phyloP scores from a whole-genome alignment of 129 eudicot genomes.

The Glebionis coronaria region DNA sequence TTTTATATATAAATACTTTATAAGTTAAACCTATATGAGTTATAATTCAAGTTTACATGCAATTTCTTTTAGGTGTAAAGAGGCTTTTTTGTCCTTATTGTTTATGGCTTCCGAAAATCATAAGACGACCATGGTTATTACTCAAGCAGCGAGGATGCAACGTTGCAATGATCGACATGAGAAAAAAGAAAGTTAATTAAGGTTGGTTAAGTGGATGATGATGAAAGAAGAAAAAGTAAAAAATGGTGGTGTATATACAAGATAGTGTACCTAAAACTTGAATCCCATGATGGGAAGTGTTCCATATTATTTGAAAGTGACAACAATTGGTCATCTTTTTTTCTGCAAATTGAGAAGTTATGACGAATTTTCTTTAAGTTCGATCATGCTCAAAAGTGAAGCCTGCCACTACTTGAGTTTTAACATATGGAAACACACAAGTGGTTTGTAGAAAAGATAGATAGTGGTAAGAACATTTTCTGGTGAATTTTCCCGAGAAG shows the following conservation, averaged over 20 bases:
- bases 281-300: constrained; percentile 29
- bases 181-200: neutral
- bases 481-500: neutral
- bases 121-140: too few species aligned
- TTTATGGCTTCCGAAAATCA: too few species aligned
- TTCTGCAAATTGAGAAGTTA: neutral
- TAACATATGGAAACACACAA: neutral
- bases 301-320: constrained; percentile 21
- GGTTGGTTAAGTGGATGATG: constrained; percentile 18
- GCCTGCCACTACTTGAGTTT: neutral
- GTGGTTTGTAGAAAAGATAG: neutral
- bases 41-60: too few species aligned
- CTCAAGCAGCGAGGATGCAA: too few species aligned
- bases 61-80: too few species aligned
- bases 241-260: constrained; percentile 12
- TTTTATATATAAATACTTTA: too few species aligned
- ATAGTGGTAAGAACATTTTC: neutral
- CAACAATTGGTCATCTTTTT: constrained; percentile 10
- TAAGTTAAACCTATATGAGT: too few species aligned
- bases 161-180: too few species aligned
- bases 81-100: too few species aligned
- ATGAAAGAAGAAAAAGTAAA: constrained; percentile 11
- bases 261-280: constrained; percentile 23
- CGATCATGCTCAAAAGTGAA: neutral
- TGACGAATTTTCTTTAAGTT: neutral